These are phyloP conservation scores for Entomortierella lignicola DNA, from an alignment of 192 early-diverging fungal genomes.

Conservation along the genomic window DNA sequence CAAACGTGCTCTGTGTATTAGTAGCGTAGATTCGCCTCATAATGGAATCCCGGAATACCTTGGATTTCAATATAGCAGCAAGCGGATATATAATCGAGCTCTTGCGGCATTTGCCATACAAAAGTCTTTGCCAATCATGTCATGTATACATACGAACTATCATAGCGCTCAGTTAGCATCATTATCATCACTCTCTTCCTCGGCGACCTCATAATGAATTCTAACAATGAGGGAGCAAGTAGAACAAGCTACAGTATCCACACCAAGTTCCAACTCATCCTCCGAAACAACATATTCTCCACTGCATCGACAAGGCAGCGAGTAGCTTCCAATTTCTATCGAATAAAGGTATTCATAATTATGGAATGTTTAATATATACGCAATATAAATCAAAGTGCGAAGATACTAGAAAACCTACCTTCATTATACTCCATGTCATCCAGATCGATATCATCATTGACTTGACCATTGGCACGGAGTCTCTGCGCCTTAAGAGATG, in stretches of 20 bases:
- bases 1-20: too few relatives aligned
- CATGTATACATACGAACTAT: too few relatives aligned
- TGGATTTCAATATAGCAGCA: too few relatives aligned
- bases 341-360: too few relatives aligned
- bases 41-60: too few relatives aligned
- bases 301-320: constrained; percentile 74
- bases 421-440: constrained; percentile 83
- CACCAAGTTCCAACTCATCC: constrained; percentile 70
- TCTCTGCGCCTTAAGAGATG: constrained; percentile 53
- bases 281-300: constrained; percentile 70
- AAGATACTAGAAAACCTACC: too few relatives aligned
- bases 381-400: too few relatives aligned
- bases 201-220: constrained; percentile 72
- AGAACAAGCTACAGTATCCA: constrained; percentile 71
- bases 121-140: too few relatives aligned
- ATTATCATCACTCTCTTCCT: constrained; percentile 48
- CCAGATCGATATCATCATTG: constrained; percentile 81
- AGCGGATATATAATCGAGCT: too few relatives aligned
- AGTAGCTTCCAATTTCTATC: constrained; percentile 53
- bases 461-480: constrained; percentile 65
- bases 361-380: neutral
- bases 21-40: too few relatives aligned
- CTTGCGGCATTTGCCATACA: too few relatives aligned
- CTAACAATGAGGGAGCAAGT: constrained; percentile 76
- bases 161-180: neutral